phyloP scores from a whole-genome alignment of 2,329 filamentous ascomycete genomes.

The Aureobasidium mangrovei region DNA sequence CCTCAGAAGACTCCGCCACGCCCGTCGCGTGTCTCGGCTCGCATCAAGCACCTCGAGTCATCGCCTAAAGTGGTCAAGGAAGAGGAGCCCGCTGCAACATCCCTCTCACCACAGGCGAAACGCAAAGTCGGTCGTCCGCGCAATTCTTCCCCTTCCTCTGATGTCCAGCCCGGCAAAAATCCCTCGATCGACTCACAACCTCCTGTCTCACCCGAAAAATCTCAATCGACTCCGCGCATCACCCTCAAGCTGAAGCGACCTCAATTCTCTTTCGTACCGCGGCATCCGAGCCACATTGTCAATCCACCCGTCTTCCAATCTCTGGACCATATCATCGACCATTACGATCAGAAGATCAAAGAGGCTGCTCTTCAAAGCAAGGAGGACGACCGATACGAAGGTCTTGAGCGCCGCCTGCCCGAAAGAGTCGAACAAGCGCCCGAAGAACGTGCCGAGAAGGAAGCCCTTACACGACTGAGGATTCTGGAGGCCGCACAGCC shows the following conservation, averaged over 20 bases:
- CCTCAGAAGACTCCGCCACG: constrained; percentile 5
- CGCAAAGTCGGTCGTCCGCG: constrained; percentile 9
- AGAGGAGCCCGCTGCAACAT: background rate
- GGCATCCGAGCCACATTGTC: constrained; percentile 25
- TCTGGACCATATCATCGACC: constrained; percentile 26
- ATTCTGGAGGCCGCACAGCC: constrained; percentile 65
- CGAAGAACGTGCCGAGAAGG: constrained; percentile 42
- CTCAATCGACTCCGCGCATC: constrained; percentile 2
- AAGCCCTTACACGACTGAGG: constrained; percentile 60
- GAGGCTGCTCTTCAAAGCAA: constrained; percentile 39
- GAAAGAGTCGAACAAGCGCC: constrained; percentile 46
- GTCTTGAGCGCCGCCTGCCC: constrained; percentile 34
- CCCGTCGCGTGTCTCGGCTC: constrained; percentile 4
- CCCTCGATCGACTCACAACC: background rate
- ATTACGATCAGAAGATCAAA: constrained; percentile 26
- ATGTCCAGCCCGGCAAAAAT: background rate
- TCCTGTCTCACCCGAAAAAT: background rate
- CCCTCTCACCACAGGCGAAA: constrained; percentile 3
- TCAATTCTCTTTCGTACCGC: constrained; percentile 17
- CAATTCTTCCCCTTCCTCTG: background rate
- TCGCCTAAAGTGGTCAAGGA: constrained; percentile 1
- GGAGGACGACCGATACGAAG: constrained; percentile 21
- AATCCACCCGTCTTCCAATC: constrained; percentile 23
- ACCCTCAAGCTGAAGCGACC: constrained; percentile 11
- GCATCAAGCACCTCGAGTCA: constrained; percentile 2